phyloP scores from a whole-genome alignment of 495 filamentous ascomycete species.

The Apodospora peruviana region DNA sequence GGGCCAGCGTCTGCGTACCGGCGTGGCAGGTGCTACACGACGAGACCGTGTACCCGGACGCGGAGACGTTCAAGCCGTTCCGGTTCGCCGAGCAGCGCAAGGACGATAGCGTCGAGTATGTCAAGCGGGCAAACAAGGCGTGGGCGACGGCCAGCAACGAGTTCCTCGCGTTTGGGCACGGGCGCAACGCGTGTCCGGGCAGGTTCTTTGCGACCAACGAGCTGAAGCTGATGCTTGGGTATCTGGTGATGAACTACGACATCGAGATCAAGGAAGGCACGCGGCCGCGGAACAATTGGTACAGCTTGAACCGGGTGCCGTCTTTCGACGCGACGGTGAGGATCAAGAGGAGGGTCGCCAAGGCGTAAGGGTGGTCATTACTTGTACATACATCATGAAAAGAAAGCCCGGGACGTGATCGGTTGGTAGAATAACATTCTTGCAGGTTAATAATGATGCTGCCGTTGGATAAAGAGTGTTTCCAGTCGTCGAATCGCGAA shows the following conservation, averaged over 20 bases:
- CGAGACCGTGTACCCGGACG: constrained; percentile 13
- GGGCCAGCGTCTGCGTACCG: constrained; percentile 11
- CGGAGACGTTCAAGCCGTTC: constrained; percentile 19
- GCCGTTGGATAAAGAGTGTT: no score
- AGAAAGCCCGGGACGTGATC: neutral
- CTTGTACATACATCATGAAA: neutral
- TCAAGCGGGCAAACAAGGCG: constrained; percentile 25
- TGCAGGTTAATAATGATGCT: no score
- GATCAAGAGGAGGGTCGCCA: constrained; percentile 28
- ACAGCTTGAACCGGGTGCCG: constrained; percentile 24
- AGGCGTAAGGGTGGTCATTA: neutral
- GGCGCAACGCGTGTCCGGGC: constrained; percentile 33
- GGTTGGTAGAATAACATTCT: no score
- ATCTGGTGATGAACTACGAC: constrained; percentile 35
- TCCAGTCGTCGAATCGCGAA: no score
- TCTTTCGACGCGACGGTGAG: constrained; percentile 32
- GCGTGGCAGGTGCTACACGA: constrained; percentile 19
- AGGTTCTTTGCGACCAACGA: constrained; percentile 38
- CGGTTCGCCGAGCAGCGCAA: constrained; percentile 16
- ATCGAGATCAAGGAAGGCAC: constrained; percentile 19
- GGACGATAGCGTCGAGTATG: constrained; percentile 19
- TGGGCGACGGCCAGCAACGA: constrained; percentile 28
- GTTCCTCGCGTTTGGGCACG: constrained; percentile 32
- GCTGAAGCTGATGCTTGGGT: constrained; percentile 37
- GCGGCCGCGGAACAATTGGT: constrained; percentile 27